Evolutionary conservation across 352 stramenopile species (phyloP).

Genomic region (Phytopythium oedochilum): DNA sequence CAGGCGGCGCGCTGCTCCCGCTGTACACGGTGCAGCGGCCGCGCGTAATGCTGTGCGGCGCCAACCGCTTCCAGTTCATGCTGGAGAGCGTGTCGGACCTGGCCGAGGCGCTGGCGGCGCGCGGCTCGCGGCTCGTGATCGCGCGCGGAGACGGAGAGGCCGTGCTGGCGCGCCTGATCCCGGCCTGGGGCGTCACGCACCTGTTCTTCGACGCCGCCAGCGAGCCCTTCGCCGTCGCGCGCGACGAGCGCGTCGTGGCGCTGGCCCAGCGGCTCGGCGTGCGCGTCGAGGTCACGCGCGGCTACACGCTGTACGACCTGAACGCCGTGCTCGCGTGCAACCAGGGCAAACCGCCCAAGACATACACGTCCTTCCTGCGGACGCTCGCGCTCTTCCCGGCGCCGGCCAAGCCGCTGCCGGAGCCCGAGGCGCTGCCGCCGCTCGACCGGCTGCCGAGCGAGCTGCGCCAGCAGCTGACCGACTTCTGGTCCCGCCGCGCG

Average conservation of each 20-base stretch:
- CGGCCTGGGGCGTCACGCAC: constrained; percentile 86
- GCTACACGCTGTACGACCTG: constrained; percentile 71
- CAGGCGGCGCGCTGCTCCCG: constrained; percentile 51
- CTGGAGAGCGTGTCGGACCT: constrained; percentile 90
- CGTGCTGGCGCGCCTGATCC: constrained; percentile 76
- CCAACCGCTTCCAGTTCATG: constrained; percentile 90
- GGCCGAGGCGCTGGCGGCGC: constrained; percentile 51
- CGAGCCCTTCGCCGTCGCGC: constrained; percentile 86
- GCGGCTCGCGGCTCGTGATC: constrained; percentile 67
- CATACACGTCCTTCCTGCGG: constrained; percentile 68
- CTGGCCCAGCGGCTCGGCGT: constrained; percentile 51
- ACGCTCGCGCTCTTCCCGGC: constrained; percentile 46
- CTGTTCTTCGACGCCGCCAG: constrained; percentile 90
- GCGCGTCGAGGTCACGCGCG: constrained; percentile 62
- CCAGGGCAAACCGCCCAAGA: constrained; percentile 56
- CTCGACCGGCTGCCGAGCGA: constrained; percentile 41
- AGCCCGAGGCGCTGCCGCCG: constrained; percentile 37
- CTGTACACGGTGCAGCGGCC: constrained; percentile 88
- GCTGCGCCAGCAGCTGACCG: constrained; percentile 52
- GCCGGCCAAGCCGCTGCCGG: constrained; percentile 37
- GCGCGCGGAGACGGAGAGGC: constrained; percentile 69
- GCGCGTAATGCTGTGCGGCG: constrained; percentile 80
- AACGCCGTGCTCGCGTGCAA: constrained; percentile 57
- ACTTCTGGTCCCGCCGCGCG: constrained; percentile 33
- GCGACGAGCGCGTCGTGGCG: constrained; percentile 64